These are phyloP conservation scores for Primulina tabacum DNA, from an alignment of 257 asterid species.

Conservation along the genomic window DNA sequence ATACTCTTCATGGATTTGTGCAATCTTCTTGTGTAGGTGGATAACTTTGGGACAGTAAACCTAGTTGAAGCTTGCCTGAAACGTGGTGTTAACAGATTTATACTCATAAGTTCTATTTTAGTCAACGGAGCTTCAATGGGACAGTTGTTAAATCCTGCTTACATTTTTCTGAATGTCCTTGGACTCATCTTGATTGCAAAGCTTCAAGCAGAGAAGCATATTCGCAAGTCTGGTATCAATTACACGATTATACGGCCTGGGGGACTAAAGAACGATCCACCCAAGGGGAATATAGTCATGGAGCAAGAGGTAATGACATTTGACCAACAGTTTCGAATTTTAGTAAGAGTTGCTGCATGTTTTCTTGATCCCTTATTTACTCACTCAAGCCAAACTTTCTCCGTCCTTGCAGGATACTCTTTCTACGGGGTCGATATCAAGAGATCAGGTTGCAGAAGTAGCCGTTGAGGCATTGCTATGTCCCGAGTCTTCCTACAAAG, in stretches of 20 bases:
- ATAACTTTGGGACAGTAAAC: slow-evolving; percentile 88
- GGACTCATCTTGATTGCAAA: slow-evolving; percentile 86
- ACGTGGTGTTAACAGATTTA: slow-evolving; percentile 65
- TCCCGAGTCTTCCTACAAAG: slow-evolving; percentile 71
- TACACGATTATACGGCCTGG: slow-evolving; percentile 94
- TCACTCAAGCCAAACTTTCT: slow-evolving; percentile 7
- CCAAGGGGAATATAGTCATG: slow-evolving; percentile 83
- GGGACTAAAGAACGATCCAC: slow-evolving; percentile 81
- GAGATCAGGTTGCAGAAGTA: slow-evolving; percentile 94
- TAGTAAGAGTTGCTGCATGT: neutral
- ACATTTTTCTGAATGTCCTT: slow-evolving; percentile 76
- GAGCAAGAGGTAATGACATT: slow-evolving; percentile 68
- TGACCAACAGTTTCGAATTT: slow-evolving; percentile 3
- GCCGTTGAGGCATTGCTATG: slow-evolving; percentile 81
- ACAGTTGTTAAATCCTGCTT: slow-evolving; percentile 80
- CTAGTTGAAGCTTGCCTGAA: slow-evolving; percentile 92
- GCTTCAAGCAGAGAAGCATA: slow-evolving; percentile 88
- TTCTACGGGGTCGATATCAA: slow-evolving; percentile 74
- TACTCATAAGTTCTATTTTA: slow-evolving; percentile 83
- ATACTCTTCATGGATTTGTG: slow-evolving; percentile 16
- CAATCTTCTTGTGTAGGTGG: slow-evolving; percentile 54
- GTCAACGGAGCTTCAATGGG: slow-evolving; percentile 99
- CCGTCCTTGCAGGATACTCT: slow-evolving; percentile 64
- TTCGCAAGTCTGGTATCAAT: slow-evolving; percentile 88
- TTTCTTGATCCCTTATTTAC: neutral